Evolutionary conservation across 2,329 filamentous ascomycete species (phyloP), one percentile per base, ranked within the genome.

Genomic region (Akanthomyces dipterigenus): DNA sequence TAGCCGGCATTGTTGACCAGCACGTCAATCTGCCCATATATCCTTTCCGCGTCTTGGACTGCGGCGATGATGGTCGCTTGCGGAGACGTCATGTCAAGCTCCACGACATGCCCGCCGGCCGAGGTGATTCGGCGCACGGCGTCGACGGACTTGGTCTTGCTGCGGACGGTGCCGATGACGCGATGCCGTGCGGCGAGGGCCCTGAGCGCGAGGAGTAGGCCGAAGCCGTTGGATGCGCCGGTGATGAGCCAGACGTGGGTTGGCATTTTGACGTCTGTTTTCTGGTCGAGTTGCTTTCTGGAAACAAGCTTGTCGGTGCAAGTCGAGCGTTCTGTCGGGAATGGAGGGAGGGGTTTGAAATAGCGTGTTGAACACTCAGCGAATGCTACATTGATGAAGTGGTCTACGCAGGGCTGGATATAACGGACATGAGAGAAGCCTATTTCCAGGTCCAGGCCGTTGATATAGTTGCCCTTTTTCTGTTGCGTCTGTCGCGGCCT

Each of bases 1-100:
- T 72, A 77, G 3, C 77, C 82, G 2, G 82, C 80, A 62, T 81
- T 80, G 65, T 83, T 84, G 46, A 83, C 75, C 5, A 84, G 69
- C 3, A 82, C 73, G 49, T 84, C 81, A 43, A 84, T 75, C 1
- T 68, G 55, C 63, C 36, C 73, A 9, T 36, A 28, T 22, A 46
- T 5, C 2, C 18, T 46, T 7, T 56, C 54, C 70, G 34, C 67
- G 5, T 66, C 69, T 7, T 64, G 64, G 14, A 72, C 55, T 38
- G 67, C 68, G 45, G 62, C 50, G 20, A 59, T 62, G 55, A 70
- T 54, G 28, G 5, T 48, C 3, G 26, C 31, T 38, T 63, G 31
- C 2, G 45, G 34, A 8, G 58, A 38, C 2, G 51, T 36, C 26
- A 59, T 45, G 45, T 73, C 71, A n/a, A 73, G 54, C 26, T 70